Evolutionary conservation across 495 filamentous ascomycete species (phyloP).

Genomic region (Penicillium pulvis): DNA sequence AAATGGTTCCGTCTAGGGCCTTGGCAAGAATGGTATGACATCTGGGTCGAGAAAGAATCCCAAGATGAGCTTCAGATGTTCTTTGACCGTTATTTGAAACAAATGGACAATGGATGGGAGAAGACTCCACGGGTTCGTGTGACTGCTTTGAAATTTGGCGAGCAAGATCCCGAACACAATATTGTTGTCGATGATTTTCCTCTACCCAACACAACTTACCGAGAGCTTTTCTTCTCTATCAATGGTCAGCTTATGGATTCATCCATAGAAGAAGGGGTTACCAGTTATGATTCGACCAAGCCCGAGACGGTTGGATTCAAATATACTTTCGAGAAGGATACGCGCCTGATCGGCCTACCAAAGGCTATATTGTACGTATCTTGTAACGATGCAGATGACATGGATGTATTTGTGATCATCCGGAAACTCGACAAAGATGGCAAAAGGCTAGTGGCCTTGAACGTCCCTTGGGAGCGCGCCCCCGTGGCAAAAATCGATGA

Average conservation of each 20-base stretch:
- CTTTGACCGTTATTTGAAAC: constrained; percentile 44
- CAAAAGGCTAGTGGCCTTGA: neutral
- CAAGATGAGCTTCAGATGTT: constrained; percentile 33
- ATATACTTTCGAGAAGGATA: constrained; percentile 24
- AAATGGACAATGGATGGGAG: constrained; percentile 44
- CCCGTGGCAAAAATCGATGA: neutral
- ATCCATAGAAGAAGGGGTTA: too few species aligned
- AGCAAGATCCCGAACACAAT: constrained; percentile 23
- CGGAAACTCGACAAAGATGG: constrained; percentile 25
- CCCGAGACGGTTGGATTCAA: constrained; percentile 14
- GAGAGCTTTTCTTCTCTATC: constrained; percentile 2
- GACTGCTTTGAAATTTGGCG: constrained; percentile 29
- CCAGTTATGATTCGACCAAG: too few species aligned
- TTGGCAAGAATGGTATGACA: constrained; percentile 46
- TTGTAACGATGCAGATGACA: constrained; percentile 33
- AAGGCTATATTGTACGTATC: constrained; percentile 36
- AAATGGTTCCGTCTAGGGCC: constrained; percentile 35
- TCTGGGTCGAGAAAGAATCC: constrained; percentile 27
- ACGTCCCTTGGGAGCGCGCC: neutral
- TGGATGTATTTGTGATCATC: constrained; percentile 38
- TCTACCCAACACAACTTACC: constrained; percentile 31
- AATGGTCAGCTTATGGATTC: too few species aligned
- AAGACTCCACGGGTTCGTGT: constrained; percentile 39
- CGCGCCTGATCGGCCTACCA: constrained; percentile 33
- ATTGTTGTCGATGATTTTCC: constrained; percentile 37